phyloP scores from a whole-genome alignment of 257 asterid species.

The Striga asiatica region DNA sequence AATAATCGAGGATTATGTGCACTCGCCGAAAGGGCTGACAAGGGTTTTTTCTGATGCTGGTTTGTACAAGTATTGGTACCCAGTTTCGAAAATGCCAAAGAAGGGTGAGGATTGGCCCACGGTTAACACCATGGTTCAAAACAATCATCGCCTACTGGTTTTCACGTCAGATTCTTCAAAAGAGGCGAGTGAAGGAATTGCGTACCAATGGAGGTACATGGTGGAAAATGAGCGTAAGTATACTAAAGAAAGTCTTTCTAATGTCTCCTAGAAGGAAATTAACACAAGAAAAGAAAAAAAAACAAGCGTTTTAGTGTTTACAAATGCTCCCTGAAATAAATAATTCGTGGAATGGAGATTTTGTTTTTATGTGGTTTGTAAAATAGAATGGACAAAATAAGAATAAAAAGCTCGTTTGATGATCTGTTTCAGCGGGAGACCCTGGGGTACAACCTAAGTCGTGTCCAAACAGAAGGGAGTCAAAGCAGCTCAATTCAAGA shows the following conservation, averaged over 20 bases:
- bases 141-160: slow-evolving; percentile 67
- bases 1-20: slow-evolving; percentile 93
- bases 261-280: not conserved
- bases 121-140: slow-evolving; percentile 53
- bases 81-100: slow-evolving; percentile 81
- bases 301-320: not conserved
- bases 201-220: slow-evolving; percentile 96
- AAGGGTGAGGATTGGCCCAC: slow-evolving; percentile 91
- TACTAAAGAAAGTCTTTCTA: not conserved
- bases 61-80: slow-evolving; percentile 82
- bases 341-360: slow-evolving; percentile 6
- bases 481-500: slow-evolving; percentile 70
- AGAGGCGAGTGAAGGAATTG: slow-evolving; percentile 80
- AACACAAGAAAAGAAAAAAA: not conserved
- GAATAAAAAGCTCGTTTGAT: not conserved
- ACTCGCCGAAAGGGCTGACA: slow-evolving; percentile 72
- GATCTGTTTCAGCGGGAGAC: slow-evolving; percentile 77
- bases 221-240: slow-evolving; percentile 83
- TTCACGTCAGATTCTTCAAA: slow-evolving; percentile 92
- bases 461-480: slow-evolving; percentile 83
- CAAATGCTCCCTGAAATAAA: not conserved
- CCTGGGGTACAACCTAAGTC: slow-evolving; percentile 71
- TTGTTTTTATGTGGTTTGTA: slow-evolving; percentile 15
- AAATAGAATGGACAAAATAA: not conserved
- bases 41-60: slow-evolving; percentile 71